Percentiles rank a stretch among this genome's conserved stretches.
Evolutionary conservation across 495 filamentous ascomycete genomes (phyloP).

Genomic region (Neurospora intermedia): DNA sequence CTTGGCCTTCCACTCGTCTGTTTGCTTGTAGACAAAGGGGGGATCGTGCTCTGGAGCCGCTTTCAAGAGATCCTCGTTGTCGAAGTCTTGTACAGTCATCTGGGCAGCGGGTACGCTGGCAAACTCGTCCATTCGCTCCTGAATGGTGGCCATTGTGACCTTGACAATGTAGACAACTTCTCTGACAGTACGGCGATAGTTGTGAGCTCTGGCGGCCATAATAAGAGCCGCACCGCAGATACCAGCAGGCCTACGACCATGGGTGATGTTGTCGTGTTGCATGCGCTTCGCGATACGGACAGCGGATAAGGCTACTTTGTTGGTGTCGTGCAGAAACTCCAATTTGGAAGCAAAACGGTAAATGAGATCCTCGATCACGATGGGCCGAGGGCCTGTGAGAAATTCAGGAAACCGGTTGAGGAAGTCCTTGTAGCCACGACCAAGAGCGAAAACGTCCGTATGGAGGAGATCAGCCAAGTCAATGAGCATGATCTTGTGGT

Average conservation of each 20-base stretch:
- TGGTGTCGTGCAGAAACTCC: conserved; percentile 69
- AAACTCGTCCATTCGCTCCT: conserved; percentile 83
- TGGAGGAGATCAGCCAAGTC: conserved; percentile 84
- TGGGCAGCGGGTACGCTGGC: conserved; percentile 65
- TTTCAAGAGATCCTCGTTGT: conserved; percentile 46
- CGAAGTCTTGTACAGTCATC: conserved; percentile 80
- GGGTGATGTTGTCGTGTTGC: conserved; percentile 92
- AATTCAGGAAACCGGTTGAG: conserved; percentile 52
- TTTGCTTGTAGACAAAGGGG: conserved; percentile 64
- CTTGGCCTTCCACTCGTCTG: conserved; percentile 39
- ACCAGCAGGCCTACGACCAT: conserved; percentile 84
- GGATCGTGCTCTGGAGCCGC: conserved; percentile 51
- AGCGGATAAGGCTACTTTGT: conserved; percentile 77
- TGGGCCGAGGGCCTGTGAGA: conserved; percentile 38
- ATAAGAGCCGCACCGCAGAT: conserved; percentile 91
- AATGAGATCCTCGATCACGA: conserved; percentile 78
- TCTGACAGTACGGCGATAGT: conserved; percentile 79
- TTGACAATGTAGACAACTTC: conserved; percentile 96
- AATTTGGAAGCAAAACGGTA: conserved; percentile 79
- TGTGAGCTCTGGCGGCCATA: conserved; percentile 92
- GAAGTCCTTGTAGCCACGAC: conserved; percentile 68
- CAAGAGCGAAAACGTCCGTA: conserved; percentile 86
- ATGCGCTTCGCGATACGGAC: conserved; percentile 79
- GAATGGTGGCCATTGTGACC: conserved; percentile 82
- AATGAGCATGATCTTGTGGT: conserved; percentile 71